Base-by-base conservation (phyloP, 1,284 basidiomycete genomes). In the Trichosporon inkin region DNA sequence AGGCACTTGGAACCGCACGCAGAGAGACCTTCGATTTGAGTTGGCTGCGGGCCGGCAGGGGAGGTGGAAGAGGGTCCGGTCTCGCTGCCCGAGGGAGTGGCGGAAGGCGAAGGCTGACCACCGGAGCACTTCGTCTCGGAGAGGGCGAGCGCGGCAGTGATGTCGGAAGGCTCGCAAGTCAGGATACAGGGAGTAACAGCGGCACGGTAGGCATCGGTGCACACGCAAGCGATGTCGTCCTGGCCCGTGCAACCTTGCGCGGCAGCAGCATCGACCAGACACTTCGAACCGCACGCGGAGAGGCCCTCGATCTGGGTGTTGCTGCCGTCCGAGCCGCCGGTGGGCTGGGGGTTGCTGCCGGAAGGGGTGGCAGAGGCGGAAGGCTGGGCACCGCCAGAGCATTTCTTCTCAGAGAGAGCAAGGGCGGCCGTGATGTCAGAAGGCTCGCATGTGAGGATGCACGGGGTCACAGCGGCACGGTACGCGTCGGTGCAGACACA, bases 171-270 rank as follows among this genome's bases (percentile, higher is more conserved):
- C 6, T 40, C 34, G 3, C 35, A 36, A 35, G 22, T 8, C 20
- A 19, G 28, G 37, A 41, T 41, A 8, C 11, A 57, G 6, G 51
- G n/a, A 3, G 51, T 35, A n/a, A 52, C 57, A 14, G 56, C 56
- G 16, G 28, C 19, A 32, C 34, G 38, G 56, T 53, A 58, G 4
- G 28, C 39, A 17, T 17, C 10, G 11, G 38, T 41, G 56, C 56
- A 58, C n/a, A 58, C 16, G 49, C 56, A 58, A 5, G 56, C 56
- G 14, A 17, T 58, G 56, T 58, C 56, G 20, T 32, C 13, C 20
- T 53, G 17, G 17, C 51, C 39, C 38, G 36, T 53, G 56, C 56
- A 58, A 16, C 56, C 56, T 38, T 53, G 64, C 16, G 13, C 10
- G 16, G 20, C 28, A n/a, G 41, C 32, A 8, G 52, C 52, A 2